Evolutionary conservation across 306 rosid species (phyloP).

Genomic region (Pyrus bretschneideri): DNA sequence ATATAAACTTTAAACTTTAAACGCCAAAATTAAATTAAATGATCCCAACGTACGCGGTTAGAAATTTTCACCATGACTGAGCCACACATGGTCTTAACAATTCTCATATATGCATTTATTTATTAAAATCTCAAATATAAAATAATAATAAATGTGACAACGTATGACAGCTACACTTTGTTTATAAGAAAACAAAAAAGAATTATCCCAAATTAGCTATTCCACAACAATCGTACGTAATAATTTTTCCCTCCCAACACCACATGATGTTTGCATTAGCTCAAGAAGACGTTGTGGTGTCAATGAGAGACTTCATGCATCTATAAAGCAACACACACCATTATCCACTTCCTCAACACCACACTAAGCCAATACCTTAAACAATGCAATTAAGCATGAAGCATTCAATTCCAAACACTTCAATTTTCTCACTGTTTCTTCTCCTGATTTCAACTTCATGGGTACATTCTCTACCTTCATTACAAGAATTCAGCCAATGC

Average conservation of each 20-base stretch:
- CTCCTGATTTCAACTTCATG: conserved; percentile 33
- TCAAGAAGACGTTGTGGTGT: not conserved
- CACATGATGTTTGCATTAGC: conserved; percentile 10
- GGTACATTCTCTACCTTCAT: conserved; percentile 26
- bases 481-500: conserved; percentile 38
- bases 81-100: too few relatives aligned
- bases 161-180: rapidly evolving
- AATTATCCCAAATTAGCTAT: too few relatives aligned
- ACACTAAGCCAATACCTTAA: not conserved
- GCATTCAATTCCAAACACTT: conserved; percentile 15
- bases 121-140: too few relatives aligned
- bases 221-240: too few relatives aligned
- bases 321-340: not conserved
- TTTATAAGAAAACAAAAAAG: too few relatives aligned
- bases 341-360: not conserved
- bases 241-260: not conserved
- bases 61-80: too few relatives aligned
- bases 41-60: not conserved
- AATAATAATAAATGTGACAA: too few relatives aligned
- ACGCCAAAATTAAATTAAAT: not conserved
- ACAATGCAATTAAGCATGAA: conserved; percentile 13
- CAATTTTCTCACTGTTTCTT: conserved; percentile 5
- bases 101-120: too few relatives aligned
- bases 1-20: not conserved
- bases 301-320: not conserved